Base-by-base conservation (phyloP, 2,329 filamentous ascomycete species). In the Pseudogymnoascus sp. region DNA sequence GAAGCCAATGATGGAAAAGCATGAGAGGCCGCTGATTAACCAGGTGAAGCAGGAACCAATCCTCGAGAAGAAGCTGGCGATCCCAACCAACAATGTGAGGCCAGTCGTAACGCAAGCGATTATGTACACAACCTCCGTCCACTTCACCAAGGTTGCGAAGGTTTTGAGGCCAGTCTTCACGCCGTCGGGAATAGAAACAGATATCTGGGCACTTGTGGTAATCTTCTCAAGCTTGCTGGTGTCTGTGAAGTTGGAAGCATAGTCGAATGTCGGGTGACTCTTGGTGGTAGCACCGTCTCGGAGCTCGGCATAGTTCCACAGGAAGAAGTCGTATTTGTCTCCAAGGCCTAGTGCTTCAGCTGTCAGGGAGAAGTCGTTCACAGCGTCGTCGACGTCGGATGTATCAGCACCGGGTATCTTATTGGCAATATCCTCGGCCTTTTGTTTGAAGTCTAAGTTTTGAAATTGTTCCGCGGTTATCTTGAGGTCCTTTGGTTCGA, bases 281-380 rank as follows among this genome's bases (percentile, higher is more conserved):
- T 93, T 97, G 67, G 81, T 77, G 65, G 80, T 78, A 64, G 80
- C 78, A 68, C 79, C 78, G 66, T 64, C 68, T 0, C 62, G 66
- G 1, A 33, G 84, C 62, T 79, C 77, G 82, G 94, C 97, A 82
- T 91, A 96, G 72, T 88, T 89, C 89, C 90, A 96, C 37, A 97
- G 80, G 71, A 83, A 84, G 71, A 97, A 80, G 64, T 89, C 82
- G 82, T 97, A 97, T 70, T 85, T 80, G 71, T 93, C 85, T 69
- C 81, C 83, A 33, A 73, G 81, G 60, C 82, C 79, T 43, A 90
- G 78, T 22, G 82, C 75, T 1, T 72, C 66, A 6, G 82, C 83
- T 3, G 81, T 85, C 69, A 86, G 78, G 74, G 83, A 85, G 57
- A 64, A 65, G 61, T 70, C 61, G 57, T 62, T 59, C 35, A 66